Evolutionary conservation across 1,284 basidiomycete species (phyloP).

Genomic region (Cutaneotrichosporon cavernicola): DNA sequence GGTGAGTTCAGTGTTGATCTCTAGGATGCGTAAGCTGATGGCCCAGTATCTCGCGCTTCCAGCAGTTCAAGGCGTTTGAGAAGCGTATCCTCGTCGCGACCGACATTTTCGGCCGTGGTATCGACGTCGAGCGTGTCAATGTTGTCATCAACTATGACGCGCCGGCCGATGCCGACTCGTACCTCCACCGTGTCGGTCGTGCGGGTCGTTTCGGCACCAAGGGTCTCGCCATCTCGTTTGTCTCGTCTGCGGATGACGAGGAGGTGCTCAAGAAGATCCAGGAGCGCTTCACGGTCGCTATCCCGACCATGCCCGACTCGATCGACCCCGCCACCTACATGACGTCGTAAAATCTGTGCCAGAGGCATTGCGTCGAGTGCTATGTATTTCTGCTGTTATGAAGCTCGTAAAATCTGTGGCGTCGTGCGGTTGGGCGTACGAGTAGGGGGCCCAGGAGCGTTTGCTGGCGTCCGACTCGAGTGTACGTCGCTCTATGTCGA

Average conservation of each 20-base stretch:
- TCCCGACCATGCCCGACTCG: slow-evolving; percentile 51
- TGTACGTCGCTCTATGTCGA: no score
- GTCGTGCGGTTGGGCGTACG: not conserved
- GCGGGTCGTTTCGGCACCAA: slow-evolving; percentile 99
- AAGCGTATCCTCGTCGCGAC: slow-evolving; percentile 98
- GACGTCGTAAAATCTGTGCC: slow-evolving; percentile 35
- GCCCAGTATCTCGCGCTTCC: slow-evolving; percentile 79
- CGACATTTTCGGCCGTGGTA: slow-evolving; percentile 95
- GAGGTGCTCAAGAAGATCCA: slow-evolving; percentile 70
- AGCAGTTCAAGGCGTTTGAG: slow-evolving; percentile 98
- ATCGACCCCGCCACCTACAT: slow-evolving; percentile 52
- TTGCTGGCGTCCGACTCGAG: no score
- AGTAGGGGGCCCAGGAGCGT: no score
- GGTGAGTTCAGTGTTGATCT: slow-evolving; percentile 59
- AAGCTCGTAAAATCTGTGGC: not conserved
- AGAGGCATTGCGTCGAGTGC: not conserved
- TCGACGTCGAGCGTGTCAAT: slow-evolving; percentile 96
- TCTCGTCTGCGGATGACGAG: slow-evolving; percentile 85
- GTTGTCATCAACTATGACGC: slow-evolving; percentile 96
- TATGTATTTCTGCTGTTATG: slow-evolving; percentile 12
- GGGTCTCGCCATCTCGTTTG: slow-evolving; percentile 98
- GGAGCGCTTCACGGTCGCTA: slow-evolving; percentile 54
- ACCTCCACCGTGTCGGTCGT: slow-evolving; percentile 97
- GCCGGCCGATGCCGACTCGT: slow-evolving; percentile 94
- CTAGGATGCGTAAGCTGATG: slow-evolving; percentile 52